Evolutionary conservation across 352 stramenopile genomes (phyloP), one percentile per base, ranked within the genome.

Genomic region (Pythium guiyangense): DNA sequence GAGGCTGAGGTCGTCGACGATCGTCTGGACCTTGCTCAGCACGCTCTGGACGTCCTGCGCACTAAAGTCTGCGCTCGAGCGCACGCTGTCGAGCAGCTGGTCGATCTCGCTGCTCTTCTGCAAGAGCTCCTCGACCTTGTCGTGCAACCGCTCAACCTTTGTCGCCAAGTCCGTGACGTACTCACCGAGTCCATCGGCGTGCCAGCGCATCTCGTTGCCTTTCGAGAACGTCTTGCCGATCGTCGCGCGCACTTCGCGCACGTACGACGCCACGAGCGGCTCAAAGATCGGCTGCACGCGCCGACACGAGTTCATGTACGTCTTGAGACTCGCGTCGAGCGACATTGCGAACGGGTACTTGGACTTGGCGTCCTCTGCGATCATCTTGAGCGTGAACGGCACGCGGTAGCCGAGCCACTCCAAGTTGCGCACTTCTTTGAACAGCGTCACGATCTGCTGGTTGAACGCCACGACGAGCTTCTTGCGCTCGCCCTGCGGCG

Each of bases 371-470:
- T 99, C 97, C 70, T 99, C 95, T 2, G 96, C 88, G 47, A 98
- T 97, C 69, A 97, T 92, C 54, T 97, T 92, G 49, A 96, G 62
- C 12, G 94, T 99, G 54, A 97, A 96, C 20, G 97, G 97, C 37
- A 99, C 96, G 22, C 86, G 84, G 60, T 99, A 99, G 18, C 96
- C 96, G 14, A 99, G 70, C 96, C 96, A 99, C 61, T 99, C 95
- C 34, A 99, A 71, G 67, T 99, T 98, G 40, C 96, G 88, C 45
- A 99, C 97, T 80, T 99, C 97, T 65, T 99, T 99, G 67, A 98
- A 98, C 34, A 99, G 71, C 35, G 93, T 93, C 35, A 99, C 94
- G 62, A 97, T 98, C 69, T 98, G 96, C 62, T 98, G 90, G 66
- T 99, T 98, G 79, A 99, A 99, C 48, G 85, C 86, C 10, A 96